phyloP scores from a whole-genome alignment of 176 grass and related monocot genomes.

The Elaeis guineensis region DNA sequence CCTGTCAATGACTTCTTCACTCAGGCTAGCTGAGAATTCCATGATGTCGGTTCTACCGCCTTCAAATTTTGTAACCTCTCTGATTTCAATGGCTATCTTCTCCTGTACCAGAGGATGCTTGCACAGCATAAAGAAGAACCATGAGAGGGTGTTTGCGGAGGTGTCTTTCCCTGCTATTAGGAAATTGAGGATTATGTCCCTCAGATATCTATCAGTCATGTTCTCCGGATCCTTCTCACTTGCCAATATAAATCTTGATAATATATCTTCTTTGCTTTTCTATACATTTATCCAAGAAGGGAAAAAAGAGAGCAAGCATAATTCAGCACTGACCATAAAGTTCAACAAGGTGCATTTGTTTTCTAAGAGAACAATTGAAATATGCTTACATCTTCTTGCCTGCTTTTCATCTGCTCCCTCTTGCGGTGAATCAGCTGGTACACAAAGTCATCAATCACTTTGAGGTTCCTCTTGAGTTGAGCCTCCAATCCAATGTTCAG shows the following conservation, averaged over 20 bases:
- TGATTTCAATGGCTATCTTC: conserved; percentile 5
- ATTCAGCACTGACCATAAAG: too few species aligned
- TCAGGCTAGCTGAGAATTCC: not conserved
- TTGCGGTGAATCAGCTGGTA: conserved; percentile 47
- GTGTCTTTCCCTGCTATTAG: conserved; percentile 12
- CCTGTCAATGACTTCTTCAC: conserved; percentile 1
- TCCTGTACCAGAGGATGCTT: conserved; percentile 3
- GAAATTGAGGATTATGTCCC: conserved; percentile 12
- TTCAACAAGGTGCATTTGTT: too few species aligned
- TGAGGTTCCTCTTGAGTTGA: conserved; percentile 33
- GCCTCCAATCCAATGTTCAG: conserved; percentile 66
- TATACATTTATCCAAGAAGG: too few species aligned
- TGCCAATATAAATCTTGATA: conserved; percentile 9
- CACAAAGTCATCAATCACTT: conserved; percentile 53
- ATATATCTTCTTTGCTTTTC: conserved; percentile 9
- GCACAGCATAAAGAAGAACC: conserved; percentile 14
- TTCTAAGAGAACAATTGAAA: too few species aligned
- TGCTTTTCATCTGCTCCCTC: conserved; percentile 27
- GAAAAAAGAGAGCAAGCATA: too few species aligned
- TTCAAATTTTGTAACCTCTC: not conserved
- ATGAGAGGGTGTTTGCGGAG: conserved; percentile 7
- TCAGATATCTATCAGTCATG: conserved; percentile 2
- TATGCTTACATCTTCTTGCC: conserved; percentile 27
- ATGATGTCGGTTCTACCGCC: not conserved
- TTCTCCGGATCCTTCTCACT: conserved; percentile 10